These are phyloP conservation scores for Paramecium tetraurelia DNA, from an alignment of 73 alveolate genomes.

Conservation along the genomic window DNA sequence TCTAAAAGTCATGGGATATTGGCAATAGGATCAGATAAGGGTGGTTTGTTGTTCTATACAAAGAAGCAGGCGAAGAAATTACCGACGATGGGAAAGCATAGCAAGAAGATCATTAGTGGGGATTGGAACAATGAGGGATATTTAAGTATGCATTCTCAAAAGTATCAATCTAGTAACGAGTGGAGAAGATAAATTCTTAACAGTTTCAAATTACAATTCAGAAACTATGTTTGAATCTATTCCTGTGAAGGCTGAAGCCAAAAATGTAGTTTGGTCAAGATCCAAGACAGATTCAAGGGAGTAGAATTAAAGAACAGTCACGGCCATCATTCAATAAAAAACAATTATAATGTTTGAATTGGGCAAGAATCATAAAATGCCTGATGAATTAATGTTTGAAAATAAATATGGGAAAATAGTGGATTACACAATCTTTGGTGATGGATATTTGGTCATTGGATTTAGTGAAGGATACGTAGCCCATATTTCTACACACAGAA, in stretches of 20 bases:
- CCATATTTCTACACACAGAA: conserved; percentile 80
- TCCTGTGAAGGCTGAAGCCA: conserved; percentile 86
- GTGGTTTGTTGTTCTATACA: conserved; percentile 95
- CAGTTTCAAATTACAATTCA: conserved; percentile 90
- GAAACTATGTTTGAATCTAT: conserved; percentile 87
- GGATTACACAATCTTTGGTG: conserved; percentile 91
- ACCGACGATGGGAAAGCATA: conserved; percentile 97
- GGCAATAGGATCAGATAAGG: conserved; percentile 98
- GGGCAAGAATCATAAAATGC: conserved; percentile 73
- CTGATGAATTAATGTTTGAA: conserved; percentile 91
- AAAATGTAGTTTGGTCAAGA: conserved; percentile 84
- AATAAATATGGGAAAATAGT: conserved; percentile 92
- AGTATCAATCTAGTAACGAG: conserved; percentile 77
- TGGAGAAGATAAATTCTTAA: conserved; percentile 91
- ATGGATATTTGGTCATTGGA: conserved; percentile 89
- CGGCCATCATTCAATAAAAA: conserved; percentile 88
- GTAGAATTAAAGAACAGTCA: conserved; percentile 78
- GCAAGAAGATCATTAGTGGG: conserved; percentile 90
- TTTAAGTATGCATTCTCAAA: not conserved
- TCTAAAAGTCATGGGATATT: conserved; percentile 91
- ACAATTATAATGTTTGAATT: conserved; percentile 81
- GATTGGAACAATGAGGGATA: conserved; percentile 93
- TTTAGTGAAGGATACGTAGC: conserved; percentile 92
- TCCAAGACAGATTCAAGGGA: conserved; percentile 79
- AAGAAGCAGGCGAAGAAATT: conserved; percentile 93